These are phyloP conservation scores for Amanita phalloides DNA, from an alignment of 768 basidiomycete genomes.

Conservation along the genomic window DNA sequence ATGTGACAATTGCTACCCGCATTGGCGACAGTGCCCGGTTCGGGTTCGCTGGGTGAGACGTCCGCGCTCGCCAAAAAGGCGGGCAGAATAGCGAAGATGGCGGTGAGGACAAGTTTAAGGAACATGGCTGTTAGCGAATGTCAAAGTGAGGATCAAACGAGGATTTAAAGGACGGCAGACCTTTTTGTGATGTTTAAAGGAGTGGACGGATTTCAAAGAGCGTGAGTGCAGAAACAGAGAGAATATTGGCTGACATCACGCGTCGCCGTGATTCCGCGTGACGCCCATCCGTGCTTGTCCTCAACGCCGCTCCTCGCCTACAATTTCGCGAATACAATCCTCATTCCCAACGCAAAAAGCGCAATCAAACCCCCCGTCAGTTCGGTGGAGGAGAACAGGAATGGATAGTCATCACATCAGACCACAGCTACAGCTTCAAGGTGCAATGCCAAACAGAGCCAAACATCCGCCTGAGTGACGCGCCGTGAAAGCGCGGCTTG, in stretches of 20 bases:
- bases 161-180: not conserved
- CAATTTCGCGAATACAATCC: too few relatives aligned
- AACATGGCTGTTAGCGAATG: constrained; percentile 21
- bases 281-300: too few relatives aligned
- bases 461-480: too few relatives aligned
- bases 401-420: too few relatives aligned
- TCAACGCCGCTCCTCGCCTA: too few relatives aligned
- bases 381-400: too few relatives aligned
- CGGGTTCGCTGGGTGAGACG: constrained; percentile 47
- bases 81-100: constrained; percentile 25
- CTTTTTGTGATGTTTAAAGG: not conserved
- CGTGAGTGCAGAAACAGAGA: not conserved
- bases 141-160: not conserved
- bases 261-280: not conserved
- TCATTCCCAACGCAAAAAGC: too few relatives aligned
- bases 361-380: too few relatives aligned
- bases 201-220: not conserved
- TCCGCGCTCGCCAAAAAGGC: constrained; percentile 39
- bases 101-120: constrained; percentile 22
- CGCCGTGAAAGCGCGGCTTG: too few relatives aligned
- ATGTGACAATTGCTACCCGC: constrained; percentile 45
- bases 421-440: too few relatives aligned
- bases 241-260: not conserved
- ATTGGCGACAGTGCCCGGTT: constrained; percentile 44
- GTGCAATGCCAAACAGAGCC: too few relatives aligned